Base-by-base conservation (phyloP, 1,284 basidiomycete genomes). In the Porogramme epimiltina region DNA sequence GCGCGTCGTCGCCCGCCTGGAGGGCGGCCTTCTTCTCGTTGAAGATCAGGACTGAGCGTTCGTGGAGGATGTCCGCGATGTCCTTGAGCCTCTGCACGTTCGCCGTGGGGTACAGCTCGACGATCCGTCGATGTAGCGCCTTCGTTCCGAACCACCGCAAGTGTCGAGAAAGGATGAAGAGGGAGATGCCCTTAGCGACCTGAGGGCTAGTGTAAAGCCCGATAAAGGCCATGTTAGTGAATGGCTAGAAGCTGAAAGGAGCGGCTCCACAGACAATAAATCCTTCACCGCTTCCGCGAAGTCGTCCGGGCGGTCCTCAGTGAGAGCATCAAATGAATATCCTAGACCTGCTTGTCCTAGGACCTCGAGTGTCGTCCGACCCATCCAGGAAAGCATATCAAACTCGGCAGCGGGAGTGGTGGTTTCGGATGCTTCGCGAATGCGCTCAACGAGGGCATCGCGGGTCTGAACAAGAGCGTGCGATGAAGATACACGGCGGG, bases 181-280 rank as follows among this genome's bases (percentile, higher is more conserved):
- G 23, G 37, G 56, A 18, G 28, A 45, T 42, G 11, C 54, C 54
- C 41, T 46, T 49, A 37, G 45, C 49, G 28, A 55, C 26, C 33
- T 54, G 55, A 4, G 56, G 62, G 49, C 54, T 62, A 31, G 23
- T 2, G 18, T 28, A n/a, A 33, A 22, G 34, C n/a, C 5, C n/a
- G 13, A 37, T 6, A n/a, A n/a, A n/a, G n/a, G n/a, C n/a, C 37
- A 39, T 39, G 31, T 33, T 33, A 33, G 31, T 16, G 16, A 33
- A 33, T 33, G n/a, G n/a, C n/a, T n/a, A n/a, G n/a, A n/a, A n/a
- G n/a, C 31, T 33, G 31, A 8, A 16, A 33, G 31, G 15, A 40
- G n/a, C n/a, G n/a, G n/a, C n/a, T n/a, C n/a, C n/a, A 54, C 61
- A 13, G 28, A 70, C 67, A 61, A 52, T 31, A 70, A 51, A 1